phyloP scores from a whole-genome alignment of 2,329 filamentous ascomycete species.

The Colletotrichum viniferum region DNA sequence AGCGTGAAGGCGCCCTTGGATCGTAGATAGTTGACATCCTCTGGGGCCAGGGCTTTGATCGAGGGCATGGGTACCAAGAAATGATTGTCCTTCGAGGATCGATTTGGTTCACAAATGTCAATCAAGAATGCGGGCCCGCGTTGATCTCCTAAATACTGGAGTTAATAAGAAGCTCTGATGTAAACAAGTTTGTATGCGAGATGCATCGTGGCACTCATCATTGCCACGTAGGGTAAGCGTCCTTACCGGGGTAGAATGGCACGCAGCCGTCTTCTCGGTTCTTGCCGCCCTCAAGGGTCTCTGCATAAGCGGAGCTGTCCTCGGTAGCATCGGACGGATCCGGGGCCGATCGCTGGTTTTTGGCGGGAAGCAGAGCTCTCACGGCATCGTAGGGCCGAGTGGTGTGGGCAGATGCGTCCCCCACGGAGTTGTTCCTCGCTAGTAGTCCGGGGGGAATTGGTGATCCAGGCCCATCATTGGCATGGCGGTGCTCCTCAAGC shows the following conservation, averaged over 20 bases:
- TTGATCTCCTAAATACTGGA: neutral
- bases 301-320: slow-evolving; percentile 15
- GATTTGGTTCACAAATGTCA: slow-evolving; percentile 7
- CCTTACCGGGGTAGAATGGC: slow-evolving; percentile 7
- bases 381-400: slow-evolving; percentile 5
- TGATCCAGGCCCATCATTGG: neutral
- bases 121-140: slow-evolving; percentile 3
- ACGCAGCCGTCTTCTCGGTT: slow-evolving; percentile 1
- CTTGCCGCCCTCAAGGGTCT: slow-evolving; percentile 1
- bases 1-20: slow-evolving; percentile 23
- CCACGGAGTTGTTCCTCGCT: neutral
- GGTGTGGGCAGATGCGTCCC: neutral
- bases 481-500: neutral
- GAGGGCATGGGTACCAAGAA: slow-evolving; percentile 10
- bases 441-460: neutral
- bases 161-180: neutral
- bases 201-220: neutral
- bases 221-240: neutral
- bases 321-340: slow-evolving; percentile 9
- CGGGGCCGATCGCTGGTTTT: neutral
- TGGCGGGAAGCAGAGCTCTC: neutral
- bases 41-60: slow-evolving; percentile 1
- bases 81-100: slow-evolving; percentile 7
- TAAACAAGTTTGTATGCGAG: neutral
- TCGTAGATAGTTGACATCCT: slow-evolving; percentile 15